Conservation (phyloP, 257 asterid species). For the Nicotiana undulata region DNA sequence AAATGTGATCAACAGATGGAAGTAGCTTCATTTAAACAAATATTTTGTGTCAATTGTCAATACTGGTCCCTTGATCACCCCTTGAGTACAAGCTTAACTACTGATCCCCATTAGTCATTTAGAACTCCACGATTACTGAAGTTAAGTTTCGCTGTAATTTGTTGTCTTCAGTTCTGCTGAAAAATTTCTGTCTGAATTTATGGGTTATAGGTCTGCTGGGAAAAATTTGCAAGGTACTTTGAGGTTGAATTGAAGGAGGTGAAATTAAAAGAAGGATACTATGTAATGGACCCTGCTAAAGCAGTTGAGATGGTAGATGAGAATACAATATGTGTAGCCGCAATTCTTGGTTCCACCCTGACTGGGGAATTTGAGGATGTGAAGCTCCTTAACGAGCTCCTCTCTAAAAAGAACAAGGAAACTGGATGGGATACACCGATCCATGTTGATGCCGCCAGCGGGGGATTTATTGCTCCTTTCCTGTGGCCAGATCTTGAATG, state of each 20-base stretch:
- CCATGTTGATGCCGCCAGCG: slow-evolving; percentile 87
- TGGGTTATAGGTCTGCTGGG: slow-evolving; percentile 61
- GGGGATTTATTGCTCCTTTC: slow-evolving; percentile 78
- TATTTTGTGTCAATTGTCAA: not conserved
- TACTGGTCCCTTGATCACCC: not conserved
- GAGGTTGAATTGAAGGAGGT: slow-evolving; percentile 79
- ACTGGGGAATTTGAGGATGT: slow-evolving; percentile 80
- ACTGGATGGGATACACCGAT: slow-evolving; percentile 76
- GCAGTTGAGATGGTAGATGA: slow-evolving; percentile 76
- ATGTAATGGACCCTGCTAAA: slow-evolving; percentile 55
- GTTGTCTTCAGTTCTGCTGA: not conserved
- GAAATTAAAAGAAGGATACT: slow-evolving; percentile 59
- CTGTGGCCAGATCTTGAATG: slow-evolving; percentile 63
- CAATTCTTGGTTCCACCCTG: slow-evolving; percentile 74
- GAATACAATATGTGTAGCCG: slow-evolving; percentile 70
- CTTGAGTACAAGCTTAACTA: not conserved
- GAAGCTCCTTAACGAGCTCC: slow-evolving; percentile 55
- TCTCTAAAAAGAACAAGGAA: slow-evolving; percentile 43
- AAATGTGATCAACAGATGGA: not conserved
- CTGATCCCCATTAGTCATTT: not conserved
- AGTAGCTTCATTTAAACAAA: not conserved
- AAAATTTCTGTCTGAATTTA: not conserved
- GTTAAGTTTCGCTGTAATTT: not conserved
- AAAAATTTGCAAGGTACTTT: slow-evolving; percentile 68
- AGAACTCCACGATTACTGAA: not conserved